Percentiles rank a stretch among this genome's conserved stretches.
phyloP scores from a whole-genome alignment of 768 basidiomycete species.

The Porphyrellus cyaneotinctus region DNA sequence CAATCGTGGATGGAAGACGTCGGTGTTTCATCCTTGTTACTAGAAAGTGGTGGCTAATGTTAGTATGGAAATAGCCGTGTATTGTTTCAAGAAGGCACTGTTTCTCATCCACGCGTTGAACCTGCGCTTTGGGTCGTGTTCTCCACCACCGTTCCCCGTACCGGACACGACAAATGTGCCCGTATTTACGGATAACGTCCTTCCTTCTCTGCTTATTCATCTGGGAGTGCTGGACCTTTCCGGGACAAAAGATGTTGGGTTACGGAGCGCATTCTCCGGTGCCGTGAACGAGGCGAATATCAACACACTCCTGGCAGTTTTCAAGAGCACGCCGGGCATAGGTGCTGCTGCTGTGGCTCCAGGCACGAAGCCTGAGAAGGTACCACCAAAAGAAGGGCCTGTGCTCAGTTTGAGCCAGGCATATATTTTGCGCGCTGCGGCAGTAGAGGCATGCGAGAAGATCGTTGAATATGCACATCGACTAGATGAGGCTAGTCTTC shows the following conservation, averaged over 20 bases:
- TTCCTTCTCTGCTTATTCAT: slow-evolving; percentile 79
- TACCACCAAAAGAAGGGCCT: slow-evolving; percentile 45
- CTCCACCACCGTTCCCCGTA: slow-evolving; percentile 55
- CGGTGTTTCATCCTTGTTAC: slow-evolving; percentile 16
- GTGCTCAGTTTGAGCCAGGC: slow-evolving; percentile 57
- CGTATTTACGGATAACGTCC: slow-evolving; percentile 75
- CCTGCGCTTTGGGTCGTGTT: slow-evolving; percentile 58
- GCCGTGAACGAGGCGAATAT: slow-evolving; percentile 40
- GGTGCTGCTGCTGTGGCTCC: slow-evolving; percentile 1
- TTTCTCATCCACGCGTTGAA: slow-evolving; percentile 71
- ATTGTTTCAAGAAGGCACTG: slow-evolving; percentile 87
- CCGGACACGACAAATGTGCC: slow-evolving; percentile 58
- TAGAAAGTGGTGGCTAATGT: background rate
- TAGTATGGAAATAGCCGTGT: slow-evolving; percentile 50
- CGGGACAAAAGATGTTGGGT: slow-evolving; percentile 33
- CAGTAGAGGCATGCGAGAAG: slow-evolving; percentile 73
- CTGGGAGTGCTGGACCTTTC: slow-evolving; percentile 72
- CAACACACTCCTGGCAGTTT: slow-evolving; percentile 36
- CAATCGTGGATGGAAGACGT: slow-evolving; percentile 61
- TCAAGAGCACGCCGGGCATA: slow-evolving; percentile 12
- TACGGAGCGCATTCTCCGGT: slow-evolving; percentile 48
- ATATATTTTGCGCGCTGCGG: slow-evolving; percentile 71
- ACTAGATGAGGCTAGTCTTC: slow-evolving; percentile 17
- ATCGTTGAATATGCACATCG: slow-evolving; percentile 54
- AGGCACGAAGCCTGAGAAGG: slow-evolving; percentile 15